Conservation (phyloP, 2,329 filamentous ascomycete species). For the Dendrostoma leiphaemia region DNA sequence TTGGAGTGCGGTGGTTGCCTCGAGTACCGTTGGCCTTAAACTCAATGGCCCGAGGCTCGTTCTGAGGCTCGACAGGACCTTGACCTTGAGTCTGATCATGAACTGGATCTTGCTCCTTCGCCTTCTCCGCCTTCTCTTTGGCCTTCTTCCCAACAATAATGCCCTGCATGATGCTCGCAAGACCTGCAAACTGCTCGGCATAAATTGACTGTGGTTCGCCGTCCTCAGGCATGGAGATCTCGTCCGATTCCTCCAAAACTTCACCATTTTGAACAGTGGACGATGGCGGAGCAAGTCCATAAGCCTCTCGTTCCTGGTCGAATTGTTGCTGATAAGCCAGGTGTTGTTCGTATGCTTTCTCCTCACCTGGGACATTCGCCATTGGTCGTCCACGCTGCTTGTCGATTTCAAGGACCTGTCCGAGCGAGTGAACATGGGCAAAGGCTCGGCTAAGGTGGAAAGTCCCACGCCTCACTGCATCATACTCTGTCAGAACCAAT, state of each 20-base stretch:
- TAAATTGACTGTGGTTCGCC: constrained; percentile 8
- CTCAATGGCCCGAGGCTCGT: neutral
- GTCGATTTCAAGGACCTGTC: constrained; percentile 7
- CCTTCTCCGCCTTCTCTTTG: neutral
- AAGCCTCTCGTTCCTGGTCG: neutral
- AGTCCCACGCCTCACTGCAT: constrained; percentile 8
- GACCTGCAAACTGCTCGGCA: neutral
- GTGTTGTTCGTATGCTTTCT: neutral
- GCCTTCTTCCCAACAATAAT: constrained; percentile 10
- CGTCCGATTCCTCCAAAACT: neutral
- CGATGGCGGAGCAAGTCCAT: neutral
- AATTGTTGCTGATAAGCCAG: neutral
- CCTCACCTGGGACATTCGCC: neutral
- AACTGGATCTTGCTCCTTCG: neutral
- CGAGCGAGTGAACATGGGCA: neutral
- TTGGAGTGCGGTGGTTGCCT: too few relatives aligned
- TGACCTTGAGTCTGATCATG: too few relatives aligned
- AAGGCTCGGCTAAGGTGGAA: neutral
- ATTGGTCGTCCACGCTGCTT: neutral
- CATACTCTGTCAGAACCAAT: neutral
- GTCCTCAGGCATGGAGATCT: neutral
- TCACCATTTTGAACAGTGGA: neutral
- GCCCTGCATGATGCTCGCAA: constrained; percentile 3
- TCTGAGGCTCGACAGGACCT: neutral
- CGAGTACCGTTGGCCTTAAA: too few relatives aligned